A percentile compares a stretch with the other conserved stretches of the same genome.
Evolutionary conservation across 2,329 filamentous ascomycete species (phyloP).

Genomic region (Leptoxyphium fumago): DNA sequence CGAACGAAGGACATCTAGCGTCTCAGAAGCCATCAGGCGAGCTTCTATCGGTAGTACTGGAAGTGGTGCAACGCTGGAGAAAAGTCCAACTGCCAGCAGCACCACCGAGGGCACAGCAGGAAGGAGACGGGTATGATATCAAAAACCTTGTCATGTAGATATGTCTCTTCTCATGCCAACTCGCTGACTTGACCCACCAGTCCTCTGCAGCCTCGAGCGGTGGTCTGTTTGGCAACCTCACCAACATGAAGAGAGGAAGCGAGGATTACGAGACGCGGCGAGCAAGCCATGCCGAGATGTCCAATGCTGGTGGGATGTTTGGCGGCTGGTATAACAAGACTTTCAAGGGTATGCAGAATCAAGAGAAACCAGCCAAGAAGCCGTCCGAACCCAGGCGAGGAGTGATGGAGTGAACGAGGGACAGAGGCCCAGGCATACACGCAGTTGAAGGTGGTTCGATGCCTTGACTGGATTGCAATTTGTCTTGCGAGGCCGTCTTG

Average conservation of each 20-base stretch:
- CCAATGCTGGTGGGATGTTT: conserved; percentile 7
- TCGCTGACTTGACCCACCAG: conserved; percentile 3
- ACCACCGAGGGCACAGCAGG: not conserved
- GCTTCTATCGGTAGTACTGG: conserved; percentile 11
- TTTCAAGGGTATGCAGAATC: conserved; percentile 12
- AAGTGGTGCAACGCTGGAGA: conserved; percentile 8
- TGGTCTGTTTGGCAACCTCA: conserved; percentile 15
- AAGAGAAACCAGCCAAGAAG: conserved; percentile 1
- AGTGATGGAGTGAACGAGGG: conserved; percentile 11
- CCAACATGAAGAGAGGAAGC: conserved; percentile 16
- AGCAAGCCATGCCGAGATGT: conserved; percentile 13
- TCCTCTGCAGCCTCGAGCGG: conserved; percentile 6
- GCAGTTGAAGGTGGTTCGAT: too few species aligned
- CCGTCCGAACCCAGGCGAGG: conserved; percentile 7
- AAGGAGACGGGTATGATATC: conserved; percentile 7
- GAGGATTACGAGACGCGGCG: conserved; percentile 18
- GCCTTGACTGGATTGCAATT: too few species aligned
- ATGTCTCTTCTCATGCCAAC: too few species aligned
- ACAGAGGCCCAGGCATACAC: not conserved
- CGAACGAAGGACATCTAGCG: conserved; percentile 6
- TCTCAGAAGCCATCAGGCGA: conserved; percentile 15
- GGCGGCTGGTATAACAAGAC: conserved; percentile 17
- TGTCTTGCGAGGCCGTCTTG: too few species aligned
- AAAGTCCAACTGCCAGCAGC: conserved; percentile 7
- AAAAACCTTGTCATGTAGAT: too few species aligned